Conservation (phyloP, 2,329 filamentous ascomycete species). For the Clathrospora elynae region DNA sequence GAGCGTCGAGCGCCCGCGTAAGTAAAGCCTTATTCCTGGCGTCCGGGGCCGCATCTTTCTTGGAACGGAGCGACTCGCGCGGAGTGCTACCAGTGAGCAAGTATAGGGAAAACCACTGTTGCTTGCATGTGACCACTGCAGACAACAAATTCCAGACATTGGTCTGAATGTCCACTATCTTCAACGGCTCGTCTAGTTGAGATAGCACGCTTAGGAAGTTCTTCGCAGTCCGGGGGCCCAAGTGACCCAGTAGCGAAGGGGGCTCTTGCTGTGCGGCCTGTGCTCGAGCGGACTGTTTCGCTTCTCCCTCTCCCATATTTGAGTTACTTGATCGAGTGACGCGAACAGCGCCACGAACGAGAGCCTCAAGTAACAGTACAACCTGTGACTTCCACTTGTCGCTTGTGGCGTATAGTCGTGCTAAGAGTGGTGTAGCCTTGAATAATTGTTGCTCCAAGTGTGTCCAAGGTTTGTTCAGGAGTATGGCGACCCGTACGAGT, state of each 20-base stretch:
- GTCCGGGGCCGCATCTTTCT: slow-evolving; percentile 48
- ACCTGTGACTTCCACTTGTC: slow-evolving; percentile 69
- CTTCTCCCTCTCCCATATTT: slow-evolving; percentile 9
- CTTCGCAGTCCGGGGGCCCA: slow-evolving; percentile 81
- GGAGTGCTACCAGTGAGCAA: slow-evolving; percentile 87
- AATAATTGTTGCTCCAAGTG: slow-evolving; percentile 79
- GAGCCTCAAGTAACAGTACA: slow-evolving; percentile 70
- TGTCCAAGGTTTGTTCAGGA: slow-evolving; percentile 66
- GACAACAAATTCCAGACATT: slow-evolving; percentile 85
- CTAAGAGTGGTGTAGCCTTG: slow-evolving; percentile 76
- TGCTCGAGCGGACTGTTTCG: slow-evolving; percentile 5
- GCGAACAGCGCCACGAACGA: slow-evolving; percentile 72
- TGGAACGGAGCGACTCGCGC: slow-evolving; percentile 69
- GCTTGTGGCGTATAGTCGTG: slow-evolving; percentile 74
- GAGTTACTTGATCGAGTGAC: slow-evolving; percentile 47
- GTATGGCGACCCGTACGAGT: slow-evolving; percentile 71
- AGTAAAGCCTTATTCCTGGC: slow-evolving; percentile 70
- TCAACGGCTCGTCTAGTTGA: slow-evolving; percentile 75
- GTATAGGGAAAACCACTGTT: slow-evolving; percentile 96
- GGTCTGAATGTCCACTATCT: slow-evolving; percentile 66
- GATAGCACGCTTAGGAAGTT: slow-evolving; percentile 81
- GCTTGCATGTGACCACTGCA: slow-evolving; percentile 82
- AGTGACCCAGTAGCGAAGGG: slow-evolving; percentile 88
- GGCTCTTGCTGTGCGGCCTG: slow-evolving; percentile 62
- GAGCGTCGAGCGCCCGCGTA: slow-evolving; percentile 70